A percentile compares a stretch with the other conserved stretches of the same genome.
Evolutionary conservation across 2,329 filamentous ascomycete species (phyloP).

Genomic region (Massarina eburnea): DNA sequence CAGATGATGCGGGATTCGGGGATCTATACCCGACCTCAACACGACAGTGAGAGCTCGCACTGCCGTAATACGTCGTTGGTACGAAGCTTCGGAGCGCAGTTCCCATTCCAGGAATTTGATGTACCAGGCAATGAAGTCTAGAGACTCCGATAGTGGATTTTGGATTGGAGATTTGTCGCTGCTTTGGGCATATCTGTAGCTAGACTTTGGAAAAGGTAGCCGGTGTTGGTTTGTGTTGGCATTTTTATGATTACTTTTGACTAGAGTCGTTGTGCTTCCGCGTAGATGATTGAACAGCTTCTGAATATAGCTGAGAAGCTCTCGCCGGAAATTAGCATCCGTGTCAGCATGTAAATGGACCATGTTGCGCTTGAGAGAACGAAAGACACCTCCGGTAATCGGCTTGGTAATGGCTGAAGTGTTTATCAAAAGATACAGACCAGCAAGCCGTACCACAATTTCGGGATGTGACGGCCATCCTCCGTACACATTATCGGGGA

Average conservation of each 20-base stretch:
- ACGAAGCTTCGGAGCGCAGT: constrained; percentile 78
- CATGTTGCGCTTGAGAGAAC: constrained; percentile 65
- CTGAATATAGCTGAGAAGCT: constrained; percentile 73
- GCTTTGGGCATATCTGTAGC: constrained; percentile 4
- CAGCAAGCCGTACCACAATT: constrained; percentile 68
- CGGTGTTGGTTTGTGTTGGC: constrained; percentile 7
- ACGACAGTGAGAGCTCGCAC: constrained; percentile 70
- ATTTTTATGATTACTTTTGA: constrained; percentile 18
- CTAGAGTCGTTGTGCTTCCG: constrained; percentile 36
- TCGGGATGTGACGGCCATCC: constrained; percentile 41
- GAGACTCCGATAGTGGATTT: constrained; percentile 52
- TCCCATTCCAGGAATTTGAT: constrained; percentile 71
- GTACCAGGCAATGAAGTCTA: constrained; percentile 74
- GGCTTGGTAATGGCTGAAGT: constrained; percentile 75
- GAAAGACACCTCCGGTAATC: constrained; percentile 64
- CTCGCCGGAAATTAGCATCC: constrained; percentile 82
- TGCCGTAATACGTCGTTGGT: constrained; percentile 83
- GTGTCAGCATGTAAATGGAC: constrained; percentile 77
- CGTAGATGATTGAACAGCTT: constrained; percentile 73
- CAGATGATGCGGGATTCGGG: constrained; percentile 40
- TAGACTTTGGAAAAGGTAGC: constrained; percentile 19
- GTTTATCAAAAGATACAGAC: constrained; percentile 76
- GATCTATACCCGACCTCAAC: constrained; percentile 69
- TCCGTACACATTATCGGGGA: constrained; percentile 50
- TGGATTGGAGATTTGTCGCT: constrained; percentile 3